Conservation (phyloP, 2,329 filamentous ascomycete genomes). For the Parastagonospora nodorum region DNA sequence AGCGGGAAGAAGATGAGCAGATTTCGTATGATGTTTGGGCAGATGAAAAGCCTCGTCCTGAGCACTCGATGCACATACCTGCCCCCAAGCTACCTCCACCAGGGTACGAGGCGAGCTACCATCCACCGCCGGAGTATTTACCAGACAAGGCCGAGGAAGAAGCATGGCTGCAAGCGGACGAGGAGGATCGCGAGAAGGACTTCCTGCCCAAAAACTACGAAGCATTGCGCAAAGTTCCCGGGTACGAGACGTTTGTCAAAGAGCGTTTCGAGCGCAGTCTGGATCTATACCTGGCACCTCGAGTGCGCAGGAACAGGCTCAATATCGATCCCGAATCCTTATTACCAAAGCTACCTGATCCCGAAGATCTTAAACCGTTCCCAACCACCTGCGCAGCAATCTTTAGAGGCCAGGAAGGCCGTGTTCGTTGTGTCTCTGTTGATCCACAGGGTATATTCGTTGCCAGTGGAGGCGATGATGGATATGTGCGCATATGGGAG, state of each 20-base stretch:
- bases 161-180: constrained; percentile 82
- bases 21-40: constrained; percentile 91
- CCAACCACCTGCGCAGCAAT: constrained; percentile 87
- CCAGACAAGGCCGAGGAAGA: constrained; percentile 83
- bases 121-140: constrained; percentile 92
- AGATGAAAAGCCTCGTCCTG: constrained; percentile 80
- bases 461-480: constrained; percentile 92
- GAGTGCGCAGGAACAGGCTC: constrained; percentile 88
- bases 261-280: constrained; percentile 95
- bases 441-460: constrained; percentile 86
- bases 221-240: constrained; percentile 87
- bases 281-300: constrained; percentile 91
- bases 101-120: constrained; percentile 94
- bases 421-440: constrained; percentile 81
- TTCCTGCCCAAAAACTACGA: constrained; percentile 84
- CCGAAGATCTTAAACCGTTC: constrained; percentile 93
- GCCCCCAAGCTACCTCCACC: constrained; percentile 93
- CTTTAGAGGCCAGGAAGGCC: constrained; percentile 85
- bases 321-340: constrained; percentile 96
- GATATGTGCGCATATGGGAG: constrained; percentile 89
- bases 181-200: constrained; percentile 88
- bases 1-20: constrained; percentile 73
- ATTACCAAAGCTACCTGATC: constrained; percentile 88
- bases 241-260: constrained; percentile 87
- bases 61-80: constrained; percentile 92